Base-by-base conservation (phyloP, 1,284 basidiomycete species). In the Marasmius tenuissimus region DNA sequence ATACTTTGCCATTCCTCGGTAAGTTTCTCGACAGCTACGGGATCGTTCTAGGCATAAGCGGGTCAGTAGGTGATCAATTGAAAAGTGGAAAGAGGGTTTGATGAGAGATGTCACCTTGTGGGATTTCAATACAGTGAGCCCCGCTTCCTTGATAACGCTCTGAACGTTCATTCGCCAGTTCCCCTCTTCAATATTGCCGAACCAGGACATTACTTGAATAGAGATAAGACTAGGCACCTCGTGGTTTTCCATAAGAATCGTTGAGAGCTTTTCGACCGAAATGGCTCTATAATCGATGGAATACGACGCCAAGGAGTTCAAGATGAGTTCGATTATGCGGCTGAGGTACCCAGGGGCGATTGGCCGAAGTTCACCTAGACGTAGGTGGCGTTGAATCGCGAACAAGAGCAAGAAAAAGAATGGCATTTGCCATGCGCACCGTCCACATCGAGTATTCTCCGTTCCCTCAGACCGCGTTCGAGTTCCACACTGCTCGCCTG, bases 401-500 rank as follows among this genome's bases (percentile, higher is more conserved):
- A 45, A 37, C 53, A 52, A 22, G 37, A 22, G 16, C 9, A 20
- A 48, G 34, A 52, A 7, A 22, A 16, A 54, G 60, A 55, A 54
- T 61, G 20, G 61, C 58, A 42, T 52, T 60, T 22, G 60, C 35
- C 51, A 38, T 18, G 69, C 76, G 59, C 64, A 89, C 92, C 89
- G 61, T 89, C 82, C 0, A 94, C 77, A 60, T 87, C 78, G 16
- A 97, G 84, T 47, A 96, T 85, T 18, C 87, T 87, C 57, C 80
- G 79, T n/a, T 85, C 82, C 61, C 75, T 80, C 48, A 95, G 72
- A 0, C 86, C 90, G n/a, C 65, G 73, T n/a, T 77, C 78, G 5
- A 95, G 73, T 70, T 95, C 92, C 0, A 69, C 73, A 62, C 93
- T 87, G 71, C 92, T 94, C 4, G 93, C 91, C 70, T 96, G 94